Evolutionary conservation across 2,329 filamentous ascomycete genomes (phyloP).

Genomic region (Pestalotiopsis sp.): DNA sequence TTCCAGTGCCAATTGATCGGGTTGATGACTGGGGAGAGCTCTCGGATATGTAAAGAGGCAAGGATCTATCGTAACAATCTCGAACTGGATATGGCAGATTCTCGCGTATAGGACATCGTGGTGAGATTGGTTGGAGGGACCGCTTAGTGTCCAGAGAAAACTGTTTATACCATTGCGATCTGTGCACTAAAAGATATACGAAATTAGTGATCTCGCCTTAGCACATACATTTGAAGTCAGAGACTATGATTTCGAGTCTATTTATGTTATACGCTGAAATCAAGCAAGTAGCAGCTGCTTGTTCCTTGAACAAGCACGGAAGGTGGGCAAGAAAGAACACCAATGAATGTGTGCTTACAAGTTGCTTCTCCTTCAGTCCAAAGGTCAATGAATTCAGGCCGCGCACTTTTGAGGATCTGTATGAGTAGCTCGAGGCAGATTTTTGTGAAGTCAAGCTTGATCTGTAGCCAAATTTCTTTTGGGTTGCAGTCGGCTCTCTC

Average conservation of each 20-base stretch:
- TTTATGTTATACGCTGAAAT: background rate
- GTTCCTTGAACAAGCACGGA: background rate
- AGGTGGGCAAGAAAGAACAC: background rate
- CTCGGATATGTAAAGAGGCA: background rate
- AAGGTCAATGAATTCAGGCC: background rate
- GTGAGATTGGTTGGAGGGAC: background rate
- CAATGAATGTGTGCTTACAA: background rate
- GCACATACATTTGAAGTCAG: background rate
- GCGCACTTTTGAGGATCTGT: background rate
- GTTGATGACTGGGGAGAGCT: background rate
- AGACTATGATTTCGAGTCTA: background rate
- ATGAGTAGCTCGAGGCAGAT: background rate
- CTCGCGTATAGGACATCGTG: background rate
- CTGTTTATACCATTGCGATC: background rate
- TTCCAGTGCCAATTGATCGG: background rate
- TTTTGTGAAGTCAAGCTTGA: constrained; percentile 10
- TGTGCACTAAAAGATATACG: background rate
- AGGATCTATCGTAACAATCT: background rate
- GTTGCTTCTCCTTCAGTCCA: background rate
- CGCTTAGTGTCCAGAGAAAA: background rate
- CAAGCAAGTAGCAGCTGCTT: background rate
- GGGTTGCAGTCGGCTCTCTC: constrained; percentile 13
- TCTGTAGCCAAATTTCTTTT: constrained; percentile 4
- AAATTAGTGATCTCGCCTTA: background rate
- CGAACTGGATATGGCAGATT: background rate